Conservation (phyloP, 257 asterid species). For the Solanum lignicaule region DNA sequence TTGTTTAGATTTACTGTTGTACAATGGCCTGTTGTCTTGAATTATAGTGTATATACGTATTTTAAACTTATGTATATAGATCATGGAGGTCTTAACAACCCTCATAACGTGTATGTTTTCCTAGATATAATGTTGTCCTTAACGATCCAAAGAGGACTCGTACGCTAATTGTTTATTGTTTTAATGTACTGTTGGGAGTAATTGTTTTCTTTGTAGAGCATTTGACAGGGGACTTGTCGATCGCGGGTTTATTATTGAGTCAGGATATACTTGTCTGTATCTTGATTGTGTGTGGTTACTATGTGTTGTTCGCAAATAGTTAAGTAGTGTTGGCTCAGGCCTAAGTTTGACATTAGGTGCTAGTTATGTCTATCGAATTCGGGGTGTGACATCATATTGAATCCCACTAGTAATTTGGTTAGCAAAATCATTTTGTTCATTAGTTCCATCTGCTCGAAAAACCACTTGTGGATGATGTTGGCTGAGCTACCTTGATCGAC, state of each 20-base stretch:
- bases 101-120: too few relatives aligned
- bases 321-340: not conserved
- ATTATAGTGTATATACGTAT: not conserved
- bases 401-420: not conserved
- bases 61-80: not conserved
- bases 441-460: not conserved
- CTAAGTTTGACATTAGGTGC: not conserved
- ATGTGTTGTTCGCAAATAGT: too few relatives aligned
- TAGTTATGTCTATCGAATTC: not conserved
- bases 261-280: not conserved
- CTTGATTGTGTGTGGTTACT: not conserved
- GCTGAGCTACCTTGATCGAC: not conserved
- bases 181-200: not conserved
- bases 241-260: not conserved
- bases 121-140: not conserved
- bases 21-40: too few relatives aligned
- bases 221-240: not conserved
- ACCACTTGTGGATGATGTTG: not conserved
- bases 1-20: too few relatives aligned
- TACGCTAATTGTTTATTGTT: not conserved
- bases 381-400: not conserved
- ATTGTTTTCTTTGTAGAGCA: not conserved
- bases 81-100: not conserved
- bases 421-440: too few relatives aligned
- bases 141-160: too few relatives aligned